Evolutionary conservation across 257 asterid genomes (phyloP), one percentile per base, ranked within the genome.

Genomic region (Prunella vulgaris): DNA sequence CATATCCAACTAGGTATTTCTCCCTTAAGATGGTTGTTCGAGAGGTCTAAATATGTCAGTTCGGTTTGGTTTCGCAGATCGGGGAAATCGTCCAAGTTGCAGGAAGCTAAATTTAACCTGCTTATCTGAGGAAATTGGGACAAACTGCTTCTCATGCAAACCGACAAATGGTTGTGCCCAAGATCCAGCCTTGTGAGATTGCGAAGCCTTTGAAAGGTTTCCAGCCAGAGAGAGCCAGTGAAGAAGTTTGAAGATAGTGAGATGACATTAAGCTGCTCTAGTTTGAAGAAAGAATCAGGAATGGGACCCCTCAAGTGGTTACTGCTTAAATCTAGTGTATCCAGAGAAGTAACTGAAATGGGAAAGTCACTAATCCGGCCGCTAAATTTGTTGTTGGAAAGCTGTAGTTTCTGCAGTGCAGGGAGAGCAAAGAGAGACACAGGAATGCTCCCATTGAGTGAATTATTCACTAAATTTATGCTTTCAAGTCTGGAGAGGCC

Each of bases 1-100:
- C 95, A 86, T 37, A 88, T 77, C 95, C 92, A 88, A 30, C 71
- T 80, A 7, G 92, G 89, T 24, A 85, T 60, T 66, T 79, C 73
- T n/a, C 88, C 95, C 15, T 0, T 0, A 2, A 87, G 77, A 59
- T 32, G 56, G 64, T 87, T 83, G 52, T 21, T 69, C 0, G 95
- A 87, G 22, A 88, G 86, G 83, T 88, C 92, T 62, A 88, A 64
- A 1, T 63, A 21, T 2, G 3, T 1, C 56, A 86, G 0, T 2
- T 8, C 60, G 15, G 73, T 21, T 38, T 76, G 81, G 28, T 73
- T 76, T 37, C 54, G 52, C 21, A 84, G 49, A 22, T 80, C 38
- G 0, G 93, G 96, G 10, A 88, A 81, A 0, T 2, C 4, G 25
- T 8, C 13, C 67, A 88, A 32, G 40, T 81, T 77, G 81, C 93